Evolutionary conservation across 2,329 filamentous ascomycete genomes (phyloP).

Genomic region (Nothomitra cinnamomea): DNA sequence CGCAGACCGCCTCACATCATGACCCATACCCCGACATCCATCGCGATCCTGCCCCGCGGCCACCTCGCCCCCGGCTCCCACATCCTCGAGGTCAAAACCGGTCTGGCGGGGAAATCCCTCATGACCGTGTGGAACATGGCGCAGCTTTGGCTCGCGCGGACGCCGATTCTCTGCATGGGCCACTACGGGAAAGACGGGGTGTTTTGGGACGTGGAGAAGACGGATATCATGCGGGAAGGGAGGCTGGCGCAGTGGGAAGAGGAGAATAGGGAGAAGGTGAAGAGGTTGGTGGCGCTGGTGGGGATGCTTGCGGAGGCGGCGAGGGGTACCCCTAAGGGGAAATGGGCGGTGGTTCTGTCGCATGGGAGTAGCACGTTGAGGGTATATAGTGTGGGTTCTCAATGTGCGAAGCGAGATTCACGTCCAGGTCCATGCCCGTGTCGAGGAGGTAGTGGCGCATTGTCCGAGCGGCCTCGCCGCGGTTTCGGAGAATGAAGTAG

Average conservation of each 20-base stretch:
- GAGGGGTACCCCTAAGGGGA: not conserved
- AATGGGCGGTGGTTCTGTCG: not conserved
- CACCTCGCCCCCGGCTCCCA: not conserved
- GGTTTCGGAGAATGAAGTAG: no score
- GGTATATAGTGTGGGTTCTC: not conserved
- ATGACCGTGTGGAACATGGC: not conserved
- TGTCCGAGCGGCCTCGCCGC: no score
- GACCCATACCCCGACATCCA: not conserved
- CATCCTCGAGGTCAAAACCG: not conserved
- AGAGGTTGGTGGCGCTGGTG: not conserved
- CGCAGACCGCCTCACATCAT: not conserved
- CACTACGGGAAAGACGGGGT: not conserved
- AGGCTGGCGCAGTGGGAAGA: not conserved
- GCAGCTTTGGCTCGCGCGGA: slow-evolving; percentile 8
- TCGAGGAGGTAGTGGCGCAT: not conserved
- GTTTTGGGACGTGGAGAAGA: not conserved
- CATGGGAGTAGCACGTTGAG: not conserved
- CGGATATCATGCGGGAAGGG: not conserved
- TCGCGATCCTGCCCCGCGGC: not conserved
- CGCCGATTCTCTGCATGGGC: slow-evolving; percentile 6
- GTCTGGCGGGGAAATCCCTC: not conserved
- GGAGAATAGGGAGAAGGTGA: not conserved
- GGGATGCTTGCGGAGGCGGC: not conserved
- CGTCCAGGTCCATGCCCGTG: no score
- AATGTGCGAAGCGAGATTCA: not conserved